Conservation (phyloP, 345 rosid genomes). For the Brassica rapa region DNA sequence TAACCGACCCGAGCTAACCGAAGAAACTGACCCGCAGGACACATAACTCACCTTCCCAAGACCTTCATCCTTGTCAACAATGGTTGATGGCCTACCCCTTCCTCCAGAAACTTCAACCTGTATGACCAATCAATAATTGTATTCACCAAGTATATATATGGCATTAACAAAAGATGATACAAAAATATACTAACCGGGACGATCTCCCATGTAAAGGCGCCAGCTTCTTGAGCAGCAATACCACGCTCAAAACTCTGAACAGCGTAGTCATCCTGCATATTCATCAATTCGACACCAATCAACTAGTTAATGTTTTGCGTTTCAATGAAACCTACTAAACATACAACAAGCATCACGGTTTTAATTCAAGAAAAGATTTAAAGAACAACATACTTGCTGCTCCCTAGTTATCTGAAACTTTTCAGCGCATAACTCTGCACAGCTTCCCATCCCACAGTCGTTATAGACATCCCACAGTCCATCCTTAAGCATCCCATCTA, state of each 20-base stretch:
- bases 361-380: neutral
- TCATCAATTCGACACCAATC: constrained; percentile 3
- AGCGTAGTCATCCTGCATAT: constrained; percentile 76
- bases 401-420: constrained; percentile 71
- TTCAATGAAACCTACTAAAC: constrained; percentile 1
- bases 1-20: too few species aligned
- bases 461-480: constrained; percentile 97
- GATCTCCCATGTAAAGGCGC: constrained; percentile 93
- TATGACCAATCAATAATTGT: neutral
- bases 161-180: constrained; percentile 5
- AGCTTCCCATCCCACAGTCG: constrained; percentile 90
- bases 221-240: constrained; percentile 85
- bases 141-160: constrained; percentile 4
- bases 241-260: constrained; percentile 97
- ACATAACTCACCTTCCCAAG: constrained; percentile 71
- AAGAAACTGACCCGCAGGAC: too few species aligned
- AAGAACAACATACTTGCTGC: constrained; percentile 59
- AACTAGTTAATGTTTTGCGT: neutral
- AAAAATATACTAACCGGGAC: constrained; percentile 59
- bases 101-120: constrained; percentile 98
- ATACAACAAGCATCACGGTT: neutral
- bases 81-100: constrained; percentile 79
- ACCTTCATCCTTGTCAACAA: constrained; percentile 93
- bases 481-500: constrained; percentile 96
- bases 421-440: constrained; percentile 95